Conservation (phyloP, 352 stramenopile species). For the Lagenidium sp. region DNA sequence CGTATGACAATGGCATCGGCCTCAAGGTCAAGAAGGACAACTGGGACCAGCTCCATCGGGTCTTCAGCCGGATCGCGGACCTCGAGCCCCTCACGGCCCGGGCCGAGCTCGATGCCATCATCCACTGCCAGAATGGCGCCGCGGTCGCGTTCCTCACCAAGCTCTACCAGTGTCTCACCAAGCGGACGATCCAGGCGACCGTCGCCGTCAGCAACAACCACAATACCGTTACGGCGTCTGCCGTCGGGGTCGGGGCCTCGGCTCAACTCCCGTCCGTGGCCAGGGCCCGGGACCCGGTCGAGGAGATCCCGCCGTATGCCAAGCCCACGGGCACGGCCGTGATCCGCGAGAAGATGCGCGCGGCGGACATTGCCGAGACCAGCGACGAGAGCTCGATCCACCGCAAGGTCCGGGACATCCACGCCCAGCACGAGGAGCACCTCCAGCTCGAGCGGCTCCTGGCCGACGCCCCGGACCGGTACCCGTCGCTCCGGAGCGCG, state of each 20-base stretch:
- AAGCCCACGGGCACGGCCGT: slow-evolving; percentile 75
- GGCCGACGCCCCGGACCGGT: slow-evolving; percentile 41
- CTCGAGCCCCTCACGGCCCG: slow-evolving; percentile 46
- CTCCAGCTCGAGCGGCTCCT: slow-evolving; percentile 77
- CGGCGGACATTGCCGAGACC: slow-evolving; percentile 57
- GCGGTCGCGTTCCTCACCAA: slow-evolving; percentile 80
- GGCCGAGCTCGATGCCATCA: slow-evolving; percentile 72
- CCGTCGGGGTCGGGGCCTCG: background rate
- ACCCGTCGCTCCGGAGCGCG: slow-evolving; percentile 46
- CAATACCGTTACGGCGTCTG: too few species aligned
- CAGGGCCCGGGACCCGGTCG: slow-evolving; percentile 10
- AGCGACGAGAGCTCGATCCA: slow-evolving; percentile 60
- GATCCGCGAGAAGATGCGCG: slow-evolving; percentile 81
- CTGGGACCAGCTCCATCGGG: slow-evolving; percentile 80
- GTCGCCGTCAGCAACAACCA: slow-evolving; percentile 9
- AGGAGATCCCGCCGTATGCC: slow-evolving; percentile 72
- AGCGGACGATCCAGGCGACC: slow-evolving; percentile 75
- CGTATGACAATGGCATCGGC: slow-evolving; percentile 89
- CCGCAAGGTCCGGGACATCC: slow-evolving; percentile 45
- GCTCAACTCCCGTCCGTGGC: background rate
- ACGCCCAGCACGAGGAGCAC: slow-evolving; percentile 68
- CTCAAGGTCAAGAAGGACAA: slow-evolving; percentile 89
- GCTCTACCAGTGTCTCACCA: slow-evolving; percentile 87
- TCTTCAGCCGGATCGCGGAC: slow-evolving; percentile 72
- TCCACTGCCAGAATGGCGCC: slow-evolving; percentile 86